Conservation (phyloP, 768 basidiomycete species). For the Lanmaoa rubissima region DNA sequence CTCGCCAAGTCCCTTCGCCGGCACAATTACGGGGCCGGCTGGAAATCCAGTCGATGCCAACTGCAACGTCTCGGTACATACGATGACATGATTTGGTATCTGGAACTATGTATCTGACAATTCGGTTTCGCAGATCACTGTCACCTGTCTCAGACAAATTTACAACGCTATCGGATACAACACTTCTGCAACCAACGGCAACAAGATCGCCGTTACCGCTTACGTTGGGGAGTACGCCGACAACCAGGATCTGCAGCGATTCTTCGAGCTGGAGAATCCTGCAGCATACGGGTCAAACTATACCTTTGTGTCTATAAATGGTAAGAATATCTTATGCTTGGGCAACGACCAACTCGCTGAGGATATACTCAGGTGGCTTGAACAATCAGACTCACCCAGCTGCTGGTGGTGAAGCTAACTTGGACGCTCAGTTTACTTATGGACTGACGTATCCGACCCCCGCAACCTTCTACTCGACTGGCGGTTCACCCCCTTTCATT, state of each 20-base stretch:
- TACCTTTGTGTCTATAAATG: slow-evolving; percentile 53
- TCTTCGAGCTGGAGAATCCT: slow-evolving; percentile 48
- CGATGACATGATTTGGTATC: background rate
- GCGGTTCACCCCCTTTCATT: slow-evolving; percentile 57
- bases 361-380: slow-evolving; percentile 44
- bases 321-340: slow-evolving; percentile 29
- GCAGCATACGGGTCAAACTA: slow-evolving; percentile 50
- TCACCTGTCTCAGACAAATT: slow-evolving; percentile 51
- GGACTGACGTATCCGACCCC: slow-evolving; percentile 64
- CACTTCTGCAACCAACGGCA: slow-evolving; percentile 40
- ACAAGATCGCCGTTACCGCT: slow-evolving; percentile 53
- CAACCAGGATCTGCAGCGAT: slow-evolving; percentile 47
- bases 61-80: slow-evolving; percentile 41
- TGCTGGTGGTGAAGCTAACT: slow-evolving; percentile 63
- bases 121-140: slow-evolving; percentile 38
- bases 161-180: slow-evolving; percentile 51
- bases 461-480: slow-evolving; percentile 59
- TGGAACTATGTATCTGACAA: background rate
- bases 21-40: slow-evolving; percentile 28
- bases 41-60: slow-evolving; percentile 42
- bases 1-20: background rate
- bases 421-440: slow-evolving; percentile 67
- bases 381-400: slow-evolving; percentile 54
- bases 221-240: slow-evolving; percentile 58
- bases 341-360: slow-evolving; percentile 6